These are phyloP conservation scores for Periglandula ipomoeae DNA, from an alignment of 2,329 filamentous ascomycete species.

Conservation along the genomic window DNA sequence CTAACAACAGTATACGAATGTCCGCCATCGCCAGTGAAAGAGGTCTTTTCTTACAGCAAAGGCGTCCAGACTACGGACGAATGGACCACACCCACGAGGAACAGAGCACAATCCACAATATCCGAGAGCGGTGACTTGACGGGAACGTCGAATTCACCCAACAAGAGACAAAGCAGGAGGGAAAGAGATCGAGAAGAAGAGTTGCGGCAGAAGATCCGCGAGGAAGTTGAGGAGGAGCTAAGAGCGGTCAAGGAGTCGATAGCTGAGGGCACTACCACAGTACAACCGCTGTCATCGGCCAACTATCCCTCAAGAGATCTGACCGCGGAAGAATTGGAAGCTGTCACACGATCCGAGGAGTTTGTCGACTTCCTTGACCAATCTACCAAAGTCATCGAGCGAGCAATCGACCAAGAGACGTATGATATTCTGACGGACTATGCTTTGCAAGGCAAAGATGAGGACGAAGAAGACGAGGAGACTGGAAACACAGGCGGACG, in stretches of 20 bases:
- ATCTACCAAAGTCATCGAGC: constrained; percentile 94
- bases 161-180: constrained; percentile 68
- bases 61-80: constrained; percentile 83
- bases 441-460: constrained; percentile 65
- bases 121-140: constrained; percentile 55
- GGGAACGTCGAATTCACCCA: constrained; percentile 48
- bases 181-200: constrained; percentile 82
- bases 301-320: constrained; percentile 75
- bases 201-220: constrained; percentile 71
- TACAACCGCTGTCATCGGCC: constrained; percentile 18
- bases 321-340: constrained; percentile 75
- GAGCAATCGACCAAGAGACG: constrained; percentile 79
- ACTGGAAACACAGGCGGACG: constrained; percentile 60
- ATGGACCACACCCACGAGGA: constrained; percentile 49
- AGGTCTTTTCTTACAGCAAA: constrained; percentile 95
- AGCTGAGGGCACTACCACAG: constrained; percentile 30
- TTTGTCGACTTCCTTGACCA: constrained; percentile 93
- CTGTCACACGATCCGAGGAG: constrained; percentile 84
- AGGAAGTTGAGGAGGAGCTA: constrained; percentile 89
- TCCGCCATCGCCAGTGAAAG: constrained; percentile 64
- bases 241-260: constrained; percentile 58
- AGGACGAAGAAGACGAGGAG: constrained; percentile 77
- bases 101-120: constrained; percentile 27
- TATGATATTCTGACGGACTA: constrained; percentile 97
- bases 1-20: constrained; percentile 74